Conservation (phyloP, 177 flowering plant species). For the Vitis hybrid region DNA sequence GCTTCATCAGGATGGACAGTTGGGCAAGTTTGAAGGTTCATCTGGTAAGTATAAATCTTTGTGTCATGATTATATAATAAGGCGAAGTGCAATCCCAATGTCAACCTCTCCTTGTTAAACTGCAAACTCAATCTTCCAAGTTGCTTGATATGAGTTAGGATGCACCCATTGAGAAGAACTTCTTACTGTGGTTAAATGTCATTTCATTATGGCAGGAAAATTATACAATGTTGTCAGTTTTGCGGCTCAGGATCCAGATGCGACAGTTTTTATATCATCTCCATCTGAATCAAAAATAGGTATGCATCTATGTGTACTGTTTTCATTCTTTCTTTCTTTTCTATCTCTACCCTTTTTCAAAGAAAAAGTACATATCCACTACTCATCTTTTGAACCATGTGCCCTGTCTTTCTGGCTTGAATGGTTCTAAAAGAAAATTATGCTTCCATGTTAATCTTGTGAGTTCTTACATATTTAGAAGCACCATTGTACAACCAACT, state of each 20-base stretch:
- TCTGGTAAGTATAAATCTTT: slow-evolving; percentile 41
- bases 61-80: background rate
- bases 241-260: slow-evolving; percentile 46
- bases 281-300: slow-evolving; percentile 52
- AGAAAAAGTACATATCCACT: too few relatives aligned
- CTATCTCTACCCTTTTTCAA: background rate
- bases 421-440: too few relatives aligned
- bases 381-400: too few relatives aligned
- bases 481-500: too few relatives aligned
- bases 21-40: slow-evolving; percentile 54
- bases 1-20: slow-evolving; percentile 44
- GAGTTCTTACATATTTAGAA: too few relatives aligned
- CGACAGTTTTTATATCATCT: slow-evolving; percentile 51
- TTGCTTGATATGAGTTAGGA: background rate
- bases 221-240: slow-evolving; percentile 47
- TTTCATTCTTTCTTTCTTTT: background rate
- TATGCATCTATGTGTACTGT: slow-evolving; percentile 9
- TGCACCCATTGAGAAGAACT: background rate
- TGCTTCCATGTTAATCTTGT: too few relatives aligned
- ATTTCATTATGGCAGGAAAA: slow-evolving; percentile 41
- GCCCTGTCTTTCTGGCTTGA: too few relatives aligned
- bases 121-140: background rate
- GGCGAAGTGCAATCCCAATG: background rate
- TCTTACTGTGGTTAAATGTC: slow-evolving; percentile 1
- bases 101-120: background rate